These are phyloP conservation scores for Metarhizium brunneum DNA, from an alignment of 2,329 filamentous ascomycete genomes.

Conservation along the genomic window DNA sequence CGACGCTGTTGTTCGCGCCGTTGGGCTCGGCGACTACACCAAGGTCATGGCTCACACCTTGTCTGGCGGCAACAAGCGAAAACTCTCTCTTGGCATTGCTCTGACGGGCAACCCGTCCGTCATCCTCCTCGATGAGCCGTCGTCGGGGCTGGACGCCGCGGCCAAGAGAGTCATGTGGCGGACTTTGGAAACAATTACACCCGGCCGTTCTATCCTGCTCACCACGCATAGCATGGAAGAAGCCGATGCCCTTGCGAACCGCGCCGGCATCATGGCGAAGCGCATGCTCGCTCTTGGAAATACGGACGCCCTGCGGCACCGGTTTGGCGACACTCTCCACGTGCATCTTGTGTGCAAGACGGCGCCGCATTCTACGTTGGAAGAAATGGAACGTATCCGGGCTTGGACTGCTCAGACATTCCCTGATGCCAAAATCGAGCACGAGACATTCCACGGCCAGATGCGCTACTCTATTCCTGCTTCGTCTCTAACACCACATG, in stretches of 20 bases:
- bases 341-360: constrained; percentile 70
- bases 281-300: constrained; percentile 80
- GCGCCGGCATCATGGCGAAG: constrained; percentile 77
- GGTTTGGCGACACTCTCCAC: constrained; percentile 70
- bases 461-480: constrained; percentile 69
- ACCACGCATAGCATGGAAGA: constrained; percentile 97
- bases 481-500: constrained; percentile 46
- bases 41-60: constrained; percentile 69
- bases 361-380: constrained; percentile 62
- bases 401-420: constrained; percentile 56
- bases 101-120: constrained; percentile 88
- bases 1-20: constrained; percentile 62
- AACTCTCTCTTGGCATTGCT: constrained; percentile 82
- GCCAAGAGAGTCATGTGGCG: constrained; percentile 92
- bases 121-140: constrained; percentile 81
- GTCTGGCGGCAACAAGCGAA: constrained; percentile 86
- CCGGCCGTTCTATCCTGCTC: constrained; percentile 70
- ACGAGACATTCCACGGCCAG: constrained; percentile 75
- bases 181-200: constrained; percentile 63
- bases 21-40: constrained; percentile 63
- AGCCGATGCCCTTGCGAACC: constrained; percentile 74
- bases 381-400: constrained; percentile 58
- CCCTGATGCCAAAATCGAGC: constrained; percentile 57
- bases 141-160: constrained; percentile 80
- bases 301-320: constrained; percentile 59